phyloP scores from a whole-genome alignment of 2,329 filamentous ascomycete species.

The Phialocephala subalpina region DNA sequence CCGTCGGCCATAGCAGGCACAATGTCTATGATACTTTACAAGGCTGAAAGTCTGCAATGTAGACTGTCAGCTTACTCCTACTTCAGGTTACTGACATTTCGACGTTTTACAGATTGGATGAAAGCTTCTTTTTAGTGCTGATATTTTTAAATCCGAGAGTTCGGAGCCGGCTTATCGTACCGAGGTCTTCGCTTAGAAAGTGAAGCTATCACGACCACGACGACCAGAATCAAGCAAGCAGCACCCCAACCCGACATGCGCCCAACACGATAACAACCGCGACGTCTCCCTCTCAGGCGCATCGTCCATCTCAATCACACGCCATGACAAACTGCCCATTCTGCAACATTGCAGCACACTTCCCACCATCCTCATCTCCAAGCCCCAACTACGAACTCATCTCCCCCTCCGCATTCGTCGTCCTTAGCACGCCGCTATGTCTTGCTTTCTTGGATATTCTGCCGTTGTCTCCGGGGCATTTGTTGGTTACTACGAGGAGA shows the following conservation, averaged over 20 bases:
- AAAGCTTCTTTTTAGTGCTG: background rate
- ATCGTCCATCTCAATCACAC: background rate
- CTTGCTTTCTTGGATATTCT: slow-evolving; percentile 94
- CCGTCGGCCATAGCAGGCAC: background rate
- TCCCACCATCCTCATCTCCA: slow-evolving; percentile 51
- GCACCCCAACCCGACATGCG: background rate
- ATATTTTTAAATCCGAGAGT: background rate
- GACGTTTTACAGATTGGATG: background rate
- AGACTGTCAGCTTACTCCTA: background rate
- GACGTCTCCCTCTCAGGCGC: background rate
- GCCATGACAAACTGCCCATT: slow-evolving; percentile 59
- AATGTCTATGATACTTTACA: background rate
- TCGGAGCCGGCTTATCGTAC: background rate
- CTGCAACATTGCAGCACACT: slow-evolving; percentile 63
- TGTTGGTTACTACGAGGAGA: slow-evolving; percentile 79
- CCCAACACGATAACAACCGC: slow-evolving; percentile 3
- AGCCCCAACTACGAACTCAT: slow-evolving; percentile 49
- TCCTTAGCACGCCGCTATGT: slow-evolving; percentile 79
- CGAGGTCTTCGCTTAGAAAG: slow-evolving; percentile 1
- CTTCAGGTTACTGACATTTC: background rate
- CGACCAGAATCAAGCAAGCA: background rate
- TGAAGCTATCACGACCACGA: background rate
- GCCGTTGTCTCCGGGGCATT: slow-evolving; percentile 83
- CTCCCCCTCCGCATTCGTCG: slow-evolving; percentile 59
- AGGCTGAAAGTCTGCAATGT: background rate